Evolutionary conservation across 495 filamentous ascomycete genomes (phyloP), one percentile per base, ranked within the genome.

Genomic region (Tuber umbilicatum): DNA sequence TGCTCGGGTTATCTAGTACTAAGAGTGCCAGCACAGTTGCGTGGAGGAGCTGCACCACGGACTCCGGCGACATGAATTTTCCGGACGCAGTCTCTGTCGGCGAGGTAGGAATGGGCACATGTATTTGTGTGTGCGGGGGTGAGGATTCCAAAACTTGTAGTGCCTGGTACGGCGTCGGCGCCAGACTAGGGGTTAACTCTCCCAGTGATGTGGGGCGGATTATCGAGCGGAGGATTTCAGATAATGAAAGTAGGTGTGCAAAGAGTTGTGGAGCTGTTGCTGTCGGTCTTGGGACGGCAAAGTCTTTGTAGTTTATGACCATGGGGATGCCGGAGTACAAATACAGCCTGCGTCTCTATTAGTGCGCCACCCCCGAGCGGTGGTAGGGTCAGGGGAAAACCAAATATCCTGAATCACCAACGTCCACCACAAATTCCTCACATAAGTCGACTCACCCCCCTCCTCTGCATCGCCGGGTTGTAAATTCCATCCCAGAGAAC

Each of bases 401-500:
- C 77, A 78, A 64, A 78, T 78, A 74, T 78, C 77, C 23, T 71
- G 47, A 31, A 70, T 74, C 1, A 78, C 77, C 1, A 78, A 69
- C 10, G 77, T 74, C 77, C 77, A 78, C 77, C 77, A 78, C 1
- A 78, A 31, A 38, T 78, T 77, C 40, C 71, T 75, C 21, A 72
- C 35, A 69, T 78, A 78, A 12, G 43, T 68, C 37, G 75, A 47
- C 35, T 77, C 75, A n/a, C 21, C 21, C 19, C 45, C 45, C 21
- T 50, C 45, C 39, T 78, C 75, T 69, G 19, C 45, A 37, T 78
- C 75, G 72, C 41, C 43, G 37, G 41, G 55, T 35, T 78, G 77
- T 21, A 78, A 68, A 69, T 78, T 78, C 77, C 77, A 78, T 37
- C 77, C 77, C 39, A 78, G 68, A 47, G 77, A 78, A 70, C 77